Conservation (phyloP, 768 basidiomycete species). For the Inosperma sp. region DNA sequence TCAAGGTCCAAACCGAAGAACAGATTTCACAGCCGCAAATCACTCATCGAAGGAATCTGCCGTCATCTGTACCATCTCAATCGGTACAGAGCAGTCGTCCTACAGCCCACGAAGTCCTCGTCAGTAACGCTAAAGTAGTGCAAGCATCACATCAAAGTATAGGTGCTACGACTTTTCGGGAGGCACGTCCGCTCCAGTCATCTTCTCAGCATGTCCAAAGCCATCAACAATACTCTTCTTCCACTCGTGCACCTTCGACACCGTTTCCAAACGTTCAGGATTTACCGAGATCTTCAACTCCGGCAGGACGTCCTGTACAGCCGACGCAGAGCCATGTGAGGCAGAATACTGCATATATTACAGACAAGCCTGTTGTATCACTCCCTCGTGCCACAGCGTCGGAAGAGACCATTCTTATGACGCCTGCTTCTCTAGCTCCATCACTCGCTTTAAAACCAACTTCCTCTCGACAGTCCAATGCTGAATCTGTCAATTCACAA, state of each 20-base stretch:
- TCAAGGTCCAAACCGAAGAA: too few species aligned
- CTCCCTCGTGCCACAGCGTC: constrained; percentile 37
- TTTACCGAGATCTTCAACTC: background rate
- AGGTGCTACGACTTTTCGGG: background rate
- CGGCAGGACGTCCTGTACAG: background rate
- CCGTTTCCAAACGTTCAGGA: background rate
- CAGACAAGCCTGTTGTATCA: constrained; percentile 12
- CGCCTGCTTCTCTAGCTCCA: constrained; percentile 60
- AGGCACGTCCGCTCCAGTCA: background rate
- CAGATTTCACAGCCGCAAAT: too few species aligned
- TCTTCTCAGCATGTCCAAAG: background rate
- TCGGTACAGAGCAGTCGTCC: too few species aligned
- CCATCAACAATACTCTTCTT: constrained; percentile 35
- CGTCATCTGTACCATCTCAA: too few species aligned
- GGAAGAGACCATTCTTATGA: constrained; percentile 53
- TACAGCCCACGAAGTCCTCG: too few species aligned
- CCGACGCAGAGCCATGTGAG: constrained; percentile 1
- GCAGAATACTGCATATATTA: constrained; percentile 4
- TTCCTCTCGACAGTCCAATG: constrained; percentile 35
- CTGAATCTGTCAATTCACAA: constrained; percentile 37
- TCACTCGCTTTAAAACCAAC: constrained; percentile 43
- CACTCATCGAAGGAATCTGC: too few species aligned
- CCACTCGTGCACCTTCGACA: constrained; percentile 27
- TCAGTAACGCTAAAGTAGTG: too few species aligned
- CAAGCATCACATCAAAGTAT: too few species aligned